Conservation (phyloP, 768 basidiomycete species). For the Hypholoma sublateritium region DNA sequence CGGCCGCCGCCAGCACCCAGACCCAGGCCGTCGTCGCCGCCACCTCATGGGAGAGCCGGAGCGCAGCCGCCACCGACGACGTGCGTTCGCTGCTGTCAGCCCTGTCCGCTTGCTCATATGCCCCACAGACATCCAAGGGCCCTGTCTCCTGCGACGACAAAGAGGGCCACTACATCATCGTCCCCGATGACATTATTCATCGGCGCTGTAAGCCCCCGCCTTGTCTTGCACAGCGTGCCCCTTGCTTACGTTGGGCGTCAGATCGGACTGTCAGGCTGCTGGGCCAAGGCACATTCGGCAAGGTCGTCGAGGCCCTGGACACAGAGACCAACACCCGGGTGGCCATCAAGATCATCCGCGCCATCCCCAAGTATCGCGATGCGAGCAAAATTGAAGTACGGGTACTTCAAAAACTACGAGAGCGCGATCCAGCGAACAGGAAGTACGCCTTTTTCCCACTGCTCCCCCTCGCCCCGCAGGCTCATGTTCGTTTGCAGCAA, state of each 20-base stretch:
- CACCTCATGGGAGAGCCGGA: constrained; percentile 69
- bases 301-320: constrained; percentile 94
- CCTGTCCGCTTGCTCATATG: constrained; percentile 23
- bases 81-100: constrained; percentile 42
- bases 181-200: constrained; percentile 85
- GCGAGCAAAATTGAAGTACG: constrained; percentile 98
- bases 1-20: constrained; percentile 41
- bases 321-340: constrained; percentile 72
- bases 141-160: constrained; percentile 89
- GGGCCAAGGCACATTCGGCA: constrained; percentile 98
- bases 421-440: constrained; percentile 82
- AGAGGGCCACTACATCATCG: constrained; percentile 98
- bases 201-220: constrained; percentile 65
- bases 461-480: constrained; percentile 8
- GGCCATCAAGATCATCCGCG: constrained; percentile 98
- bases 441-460: constrained; percentile 59
- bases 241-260: constrained; percentile 32
- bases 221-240: background rate
- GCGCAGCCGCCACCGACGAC: constrained; percentile 64
- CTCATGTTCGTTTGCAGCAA: constrained; percentile 58
- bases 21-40: constrained; percentile 48
- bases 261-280: constrained; percentile 90
- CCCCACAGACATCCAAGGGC: constrained; percentile 60
- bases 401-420: constrained; percentile 88
- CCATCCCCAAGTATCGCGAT: constrained; percentile 98